Evolutionary conservation across 768 basidiomycete species (phyloP).

Genomic region (Termitomyces heimii): DNA sequence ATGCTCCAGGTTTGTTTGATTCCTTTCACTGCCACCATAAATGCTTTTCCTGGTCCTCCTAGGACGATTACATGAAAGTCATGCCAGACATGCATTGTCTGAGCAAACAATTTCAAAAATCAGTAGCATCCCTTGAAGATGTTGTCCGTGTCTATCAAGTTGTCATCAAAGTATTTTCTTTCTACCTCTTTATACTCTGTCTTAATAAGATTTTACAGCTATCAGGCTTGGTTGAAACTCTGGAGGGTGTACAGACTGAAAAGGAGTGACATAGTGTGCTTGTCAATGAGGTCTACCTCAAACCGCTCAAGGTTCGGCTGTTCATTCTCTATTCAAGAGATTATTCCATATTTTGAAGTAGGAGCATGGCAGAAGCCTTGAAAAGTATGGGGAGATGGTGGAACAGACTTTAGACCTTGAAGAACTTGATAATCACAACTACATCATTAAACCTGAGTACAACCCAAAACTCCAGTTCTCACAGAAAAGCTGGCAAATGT

Average conservation of each 20-base stretch:
- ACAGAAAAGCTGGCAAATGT: slow-evolving; percentile 61
- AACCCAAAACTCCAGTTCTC: slow-evolving; percentile 65
- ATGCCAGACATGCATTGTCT: slow-evolving; percentile 95
- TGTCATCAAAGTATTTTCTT: slow-evolving; percentile 57
- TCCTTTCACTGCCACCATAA: neutral
- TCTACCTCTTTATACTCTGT: neutral
- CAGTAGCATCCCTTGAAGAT: slow-evolving; percentile 82
- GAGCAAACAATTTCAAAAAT: slow-evolving; percentile 86
- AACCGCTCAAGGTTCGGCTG: slow-evolving; percentile 45
- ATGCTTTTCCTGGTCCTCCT: neutral
- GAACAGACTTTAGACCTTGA: slow-evolving; percentile 92
- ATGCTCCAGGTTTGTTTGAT: slow-evolving; percentile 58
- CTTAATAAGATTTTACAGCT: slow-evolving; percentile 38
- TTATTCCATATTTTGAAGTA: slow-evolving; percentile 20
- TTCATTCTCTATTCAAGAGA: neutral
- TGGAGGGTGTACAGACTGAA: slow-evolving; percentile 45
- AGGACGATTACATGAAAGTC: slow-evolving; percentile 84
- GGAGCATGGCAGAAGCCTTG: slow-evolving; percentile 58
- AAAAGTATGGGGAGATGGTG: slow-evolving; percentile 89
- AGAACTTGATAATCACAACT: slow-evolving; percentile 79
- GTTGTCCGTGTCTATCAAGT: slow-evolving; percentile 96
- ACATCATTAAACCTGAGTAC: slow-evolving; percentile 89
- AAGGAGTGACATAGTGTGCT: slow-evolving; percentile 42
- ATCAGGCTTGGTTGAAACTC: slow-evolving; percentile 65
- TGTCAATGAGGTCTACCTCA: slow-evolving; percentile 64